Evolutionary conservation across 23 red algal genomes (phyloP).

Genomic region (Gracilariopsis chorda): DNA sequence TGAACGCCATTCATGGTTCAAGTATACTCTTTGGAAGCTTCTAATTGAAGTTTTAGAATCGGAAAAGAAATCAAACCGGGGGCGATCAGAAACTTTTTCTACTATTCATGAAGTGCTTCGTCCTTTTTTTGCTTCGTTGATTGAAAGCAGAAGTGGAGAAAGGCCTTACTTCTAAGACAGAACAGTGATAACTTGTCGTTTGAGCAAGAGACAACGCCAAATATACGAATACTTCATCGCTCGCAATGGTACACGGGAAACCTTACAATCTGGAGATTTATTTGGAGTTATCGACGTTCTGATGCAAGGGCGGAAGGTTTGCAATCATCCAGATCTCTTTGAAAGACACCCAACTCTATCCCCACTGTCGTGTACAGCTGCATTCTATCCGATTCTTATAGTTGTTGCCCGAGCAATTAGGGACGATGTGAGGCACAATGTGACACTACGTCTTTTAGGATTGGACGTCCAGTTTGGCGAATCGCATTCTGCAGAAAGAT

Average conservation of each 20-base stretch:
- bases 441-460: background rate
- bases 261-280: constrained; percentile 69
- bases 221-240: constrained; percentile 94
- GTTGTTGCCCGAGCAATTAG: constrained; percentile 4
- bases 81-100: constrained; percentile 36
- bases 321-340: constrained; percentile 97
- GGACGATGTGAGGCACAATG: background rate
- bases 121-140: constrained; percentile 88
- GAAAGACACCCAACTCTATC: constrained; percentile 78
- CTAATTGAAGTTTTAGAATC: constrained; percentile 67
- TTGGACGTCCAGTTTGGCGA: background rate
- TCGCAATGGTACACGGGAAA: constrained; percentile 51
- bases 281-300: constrained; percentile 86
- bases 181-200: constrained; percentile 75
- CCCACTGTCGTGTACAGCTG: constrained; percentile 13
- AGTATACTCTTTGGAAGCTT: constrained; percentile 81
- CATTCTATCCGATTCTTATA: constrained; percentile 57
- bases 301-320: constrained; percentile 97
- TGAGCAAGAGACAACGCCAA: constrained; percentile 87
- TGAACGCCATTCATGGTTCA: constrained; percentile 81
- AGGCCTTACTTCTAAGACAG: constrained; percentile 72
- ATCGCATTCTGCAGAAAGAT: background rate
- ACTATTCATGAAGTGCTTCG: constrained; percentile 80
- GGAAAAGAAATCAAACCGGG: constrained; percentile 9
- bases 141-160: constrained; percentile 92